Conservation (phyloP, 2,329 filamentous ascomycete genomes). For the Diaporthe ilicicola region DNA sequence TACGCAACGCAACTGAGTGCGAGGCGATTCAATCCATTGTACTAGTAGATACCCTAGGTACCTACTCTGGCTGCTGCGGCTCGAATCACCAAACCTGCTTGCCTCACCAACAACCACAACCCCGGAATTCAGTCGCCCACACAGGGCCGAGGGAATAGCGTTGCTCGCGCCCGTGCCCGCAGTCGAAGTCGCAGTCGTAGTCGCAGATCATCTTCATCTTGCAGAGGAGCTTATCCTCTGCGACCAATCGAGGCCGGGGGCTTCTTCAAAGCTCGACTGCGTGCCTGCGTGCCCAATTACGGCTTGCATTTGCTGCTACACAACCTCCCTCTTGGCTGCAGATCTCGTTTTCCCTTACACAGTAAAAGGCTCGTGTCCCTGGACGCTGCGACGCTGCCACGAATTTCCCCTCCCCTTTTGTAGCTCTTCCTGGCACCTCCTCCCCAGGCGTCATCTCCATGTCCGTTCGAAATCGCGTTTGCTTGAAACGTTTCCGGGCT, state of each 20-base stretch:
- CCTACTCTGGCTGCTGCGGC: not conserved
- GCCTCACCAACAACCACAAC: not conserved
- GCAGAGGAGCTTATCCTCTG: not conserved
- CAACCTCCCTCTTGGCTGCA: conserved; percentile 23
- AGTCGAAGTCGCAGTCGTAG: too few species aligned
- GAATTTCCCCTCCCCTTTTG: not conserved
- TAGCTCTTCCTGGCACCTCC: not conserved
- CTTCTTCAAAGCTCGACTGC: not conserved
- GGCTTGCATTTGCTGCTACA: conserved; percentile 9
- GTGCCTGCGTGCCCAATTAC: conserved; percentile 12
- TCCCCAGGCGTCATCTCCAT: not conserved
- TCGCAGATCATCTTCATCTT: not conserved
- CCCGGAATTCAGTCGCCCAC: not conserved
- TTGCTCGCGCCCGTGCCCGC: not conserved
- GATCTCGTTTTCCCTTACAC: conserved; percentile 18
- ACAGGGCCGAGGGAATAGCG: not conserved
- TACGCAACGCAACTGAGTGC: not conserved
- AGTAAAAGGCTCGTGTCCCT: conserved; percentile 17
- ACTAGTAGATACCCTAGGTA: not conserved
- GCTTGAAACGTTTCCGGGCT: conserved; percentile 17
- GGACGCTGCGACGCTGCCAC: conserved; percentile 4
- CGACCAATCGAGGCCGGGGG: not conserved
- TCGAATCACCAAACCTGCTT: not conserved
- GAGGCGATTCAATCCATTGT: too few species aligned
- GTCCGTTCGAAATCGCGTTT: not conserved